These are phyloP conservation scores for Populus nigra DNA, from an alignment of 345 rosid genomes.

Conservation along the genomic window DNA sequence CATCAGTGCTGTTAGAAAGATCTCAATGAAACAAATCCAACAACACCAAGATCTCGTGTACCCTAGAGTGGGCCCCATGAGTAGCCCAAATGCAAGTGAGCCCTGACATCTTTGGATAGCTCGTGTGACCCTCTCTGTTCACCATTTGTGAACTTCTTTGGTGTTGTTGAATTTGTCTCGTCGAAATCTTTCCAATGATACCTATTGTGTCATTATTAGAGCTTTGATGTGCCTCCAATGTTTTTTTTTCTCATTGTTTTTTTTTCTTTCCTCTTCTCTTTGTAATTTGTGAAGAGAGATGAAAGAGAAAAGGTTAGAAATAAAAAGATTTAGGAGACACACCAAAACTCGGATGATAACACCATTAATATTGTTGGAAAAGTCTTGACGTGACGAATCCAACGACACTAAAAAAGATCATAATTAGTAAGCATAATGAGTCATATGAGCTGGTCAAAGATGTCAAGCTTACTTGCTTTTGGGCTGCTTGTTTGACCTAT, in stretches of 20 bases:
- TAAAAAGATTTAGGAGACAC: no score
- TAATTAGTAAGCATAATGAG: fast-evolving
- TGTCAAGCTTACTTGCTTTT: no score
- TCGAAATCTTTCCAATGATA: no score
- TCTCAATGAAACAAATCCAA: fast-evolving
- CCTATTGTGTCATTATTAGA: fast-evolving
- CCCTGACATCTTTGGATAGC: fast-evolving
- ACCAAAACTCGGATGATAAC: no score
- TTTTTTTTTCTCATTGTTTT: no score
- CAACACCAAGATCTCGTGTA: fast-evolving
- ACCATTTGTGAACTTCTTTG: fast-evolving
- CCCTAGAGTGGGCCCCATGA: fast-evolving
- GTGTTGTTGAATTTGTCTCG: no score
- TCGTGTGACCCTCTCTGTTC: fast-evolving
- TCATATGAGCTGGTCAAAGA: fast-evolving
- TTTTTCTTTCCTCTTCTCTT: no score
- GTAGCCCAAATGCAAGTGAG: fast-evolving
- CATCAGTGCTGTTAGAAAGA: fast-evolving
- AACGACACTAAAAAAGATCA: no score
- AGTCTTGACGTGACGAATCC: fast-evolving
- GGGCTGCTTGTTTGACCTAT: no score
- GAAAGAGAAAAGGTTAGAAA: no score
- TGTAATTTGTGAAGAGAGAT: fast-evolving
- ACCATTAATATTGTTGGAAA: no score
- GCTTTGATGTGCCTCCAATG: no score